Conservation (phyloP, 2,329 filamentous ascomycete genomes). For the Nothomitra cinnamomea region DNA sequence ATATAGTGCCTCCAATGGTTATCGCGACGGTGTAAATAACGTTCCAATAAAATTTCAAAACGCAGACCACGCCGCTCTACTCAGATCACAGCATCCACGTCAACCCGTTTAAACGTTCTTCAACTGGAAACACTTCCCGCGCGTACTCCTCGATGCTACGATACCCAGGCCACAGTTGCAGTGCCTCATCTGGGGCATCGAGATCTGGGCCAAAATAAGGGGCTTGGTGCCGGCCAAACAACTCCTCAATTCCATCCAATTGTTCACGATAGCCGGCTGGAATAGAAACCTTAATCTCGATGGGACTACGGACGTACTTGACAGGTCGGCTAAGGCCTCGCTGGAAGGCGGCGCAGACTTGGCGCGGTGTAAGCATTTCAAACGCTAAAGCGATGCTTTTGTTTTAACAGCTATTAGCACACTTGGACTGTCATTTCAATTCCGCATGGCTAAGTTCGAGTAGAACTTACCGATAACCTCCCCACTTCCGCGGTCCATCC, state of each 20-base stretch:
- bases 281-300: slow-evolving; percentile 72
- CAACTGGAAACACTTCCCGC: slow-evolving; percentile 79
- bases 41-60: too few species aligned
- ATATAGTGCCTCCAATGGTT: too few species aligned
- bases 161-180: slow-evolving; percentile 81
- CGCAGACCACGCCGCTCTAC: not conserved
- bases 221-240: slow-evolving; percentile 40
- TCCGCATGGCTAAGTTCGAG: not conserved
- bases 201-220: slow-evolving; percentile 46
- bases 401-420: slow-evolving; percentile 6
- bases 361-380: slow-evolving; percentile 66
- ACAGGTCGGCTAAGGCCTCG: slow-evolving; percentile 64
- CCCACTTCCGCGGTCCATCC: slow-evolving; percentile 76
- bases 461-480: slow-evolving; percentile 42
- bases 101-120: slow-evolving; percentile 85
- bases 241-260: slow-evolving; percentile 46
- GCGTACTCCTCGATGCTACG: slow-evolving; percentile 89
- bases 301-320: slow-evolving; percentile 58
- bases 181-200: slow-evolving; percentile 56
- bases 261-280: slow-evolving; percentile 81
- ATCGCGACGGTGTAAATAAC: too few species aligned
- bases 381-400: slow-evolving; percentile 72
- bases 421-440: slow-evolving; percentile 5
- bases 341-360: slow-evolving; percentile 68
- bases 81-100: slow-evolving; percentile 56